A percentile compares a stretch with the other conserved stretches of the same genome.
Evolutionary conservation across 257 asterid species (phyloP).

Genomic region (Lantana camara): DNA sequence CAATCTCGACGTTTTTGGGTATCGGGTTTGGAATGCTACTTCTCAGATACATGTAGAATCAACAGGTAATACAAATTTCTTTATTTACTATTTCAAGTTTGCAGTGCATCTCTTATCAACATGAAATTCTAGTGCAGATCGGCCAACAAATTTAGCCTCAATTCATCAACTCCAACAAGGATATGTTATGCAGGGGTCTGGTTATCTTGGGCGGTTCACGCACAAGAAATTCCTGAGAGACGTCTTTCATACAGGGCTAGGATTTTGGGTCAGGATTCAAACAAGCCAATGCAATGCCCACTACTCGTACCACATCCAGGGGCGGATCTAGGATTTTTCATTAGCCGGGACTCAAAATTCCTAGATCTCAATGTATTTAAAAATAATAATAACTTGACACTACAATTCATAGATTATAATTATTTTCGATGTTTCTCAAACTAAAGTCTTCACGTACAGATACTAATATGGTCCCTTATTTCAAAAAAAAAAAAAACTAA

Average conservation of each 20-base stretch:
- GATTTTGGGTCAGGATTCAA: background rate
- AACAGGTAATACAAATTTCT: slow-evolving; percentile 1
- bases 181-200: background rate
- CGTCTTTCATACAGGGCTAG: background rate
- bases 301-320: background rate
- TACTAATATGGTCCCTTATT: too few species aligned
- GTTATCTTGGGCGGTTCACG: background rate
- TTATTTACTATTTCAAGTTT: background rate
- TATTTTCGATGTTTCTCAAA: too few species aligned
- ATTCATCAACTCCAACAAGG: background rate
- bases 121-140: background rate
- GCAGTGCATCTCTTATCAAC: slow-evolving; percentile 5
- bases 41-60: slow-evolving; percentile 47
- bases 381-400: too few species aligned
- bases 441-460: too few species aligned
- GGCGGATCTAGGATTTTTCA: too few species aligned
- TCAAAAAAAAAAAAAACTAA: too few species aligned
- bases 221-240: background rate
- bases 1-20: slow-evolving; percentile 75
- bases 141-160: background rate
- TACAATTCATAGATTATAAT: too few species aligned
- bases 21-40: too few species aligned
- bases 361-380: too few species aligned
- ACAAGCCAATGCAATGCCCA: background rate
- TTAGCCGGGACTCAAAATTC: too few species aligned